Base-by-base conservation (phyloP, 345 rosid species). In the Moricandia arvensis region DNA sequence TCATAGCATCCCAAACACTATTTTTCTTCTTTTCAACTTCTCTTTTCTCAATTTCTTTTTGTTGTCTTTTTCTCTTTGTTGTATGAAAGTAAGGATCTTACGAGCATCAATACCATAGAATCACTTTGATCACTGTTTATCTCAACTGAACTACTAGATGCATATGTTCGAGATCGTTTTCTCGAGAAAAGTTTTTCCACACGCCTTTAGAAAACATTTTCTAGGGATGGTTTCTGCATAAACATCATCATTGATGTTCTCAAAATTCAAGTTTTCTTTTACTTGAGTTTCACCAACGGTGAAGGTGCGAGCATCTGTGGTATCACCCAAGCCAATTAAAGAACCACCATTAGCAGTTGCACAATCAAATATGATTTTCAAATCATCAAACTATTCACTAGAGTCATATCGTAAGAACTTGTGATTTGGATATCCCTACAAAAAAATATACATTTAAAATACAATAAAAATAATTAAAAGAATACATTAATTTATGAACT, bases 41-140 rank as follows among this genome's bases (percentile, higher is more conserved):
- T 30, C 38, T 34, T 33, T 33, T 33, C 37, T 29, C 31, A 6
- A 15, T 35, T 59, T 59, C 41, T 31, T 8, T 60, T 29, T 61
- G 53, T 64, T 64, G 55, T 41, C 68, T 11, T 41, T 64, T 64
- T 64, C 68, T 24, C 68, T 24, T 21, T 64, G 54, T 21, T 24
- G 54, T 41, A 64, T 41, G 55, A 41, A 0, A 41, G 18, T 26
- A 64, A 64, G 34, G 18, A 41, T 63, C 10, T 63, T 63, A 31
- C 38, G 16, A 31, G 37, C 15, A 63, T 11, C 2, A 16, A 2
- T 0, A 64, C 4, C 55, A 41, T 7, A 21, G 18, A 21, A 24
- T 64, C n/a, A n/a, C n/a, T n/a, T n/a, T n/a, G n/a, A n/a, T n/a
- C n/a, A n/a, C n/a, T n/a, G n/a, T n/a, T n/a, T 3, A 16, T 3